Conservation (phyloP, 73 alveolate species). For the Paramecium octaurelia region DNA sequence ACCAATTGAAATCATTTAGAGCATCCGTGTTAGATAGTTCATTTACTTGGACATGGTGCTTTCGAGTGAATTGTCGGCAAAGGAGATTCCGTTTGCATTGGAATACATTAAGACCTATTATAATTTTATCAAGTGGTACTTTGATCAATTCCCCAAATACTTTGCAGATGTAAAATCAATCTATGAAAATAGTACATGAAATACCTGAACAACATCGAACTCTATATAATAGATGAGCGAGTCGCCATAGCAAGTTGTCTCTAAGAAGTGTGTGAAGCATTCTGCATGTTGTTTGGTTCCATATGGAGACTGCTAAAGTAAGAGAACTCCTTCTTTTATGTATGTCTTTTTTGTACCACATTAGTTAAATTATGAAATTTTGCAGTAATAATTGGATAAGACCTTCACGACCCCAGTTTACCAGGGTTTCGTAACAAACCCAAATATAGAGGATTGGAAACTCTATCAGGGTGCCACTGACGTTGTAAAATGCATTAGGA, state of each 20-base stretch:
- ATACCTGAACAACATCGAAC: conserved; percentile 49
- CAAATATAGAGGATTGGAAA: conserved; percentile 43
- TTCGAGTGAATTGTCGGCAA: neutral
- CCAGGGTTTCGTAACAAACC: neutral
- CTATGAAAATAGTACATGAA: neutral
- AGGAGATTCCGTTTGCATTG: conserved; percentile 51
- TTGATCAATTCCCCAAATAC: conserved; percentile 68
- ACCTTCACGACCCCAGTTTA: neutral
- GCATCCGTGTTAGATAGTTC: conserved; percentile 74
- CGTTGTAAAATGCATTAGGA: neutral
- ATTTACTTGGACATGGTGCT: conserved; percentile 75
- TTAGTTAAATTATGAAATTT: conserved; percentile 1
- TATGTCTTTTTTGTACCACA: neutral
- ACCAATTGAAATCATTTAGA: conserved; percentile 65
- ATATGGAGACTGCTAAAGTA: conserved; percentile 61
- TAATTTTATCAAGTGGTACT: conserved; percentile 61
- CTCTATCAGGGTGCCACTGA: neutral
- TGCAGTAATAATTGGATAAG: neutral
- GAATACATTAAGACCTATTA: conserved; percentile 67
- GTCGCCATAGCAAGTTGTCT: conserved; percentile 69
- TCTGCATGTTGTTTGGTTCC: conserved; percentile 66
- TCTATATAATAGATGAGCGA: conserved; percentile 62
- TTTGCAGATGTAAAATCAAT: conserved; percentile 12
- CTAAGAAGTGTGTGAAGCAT: conserved; percentile 58
- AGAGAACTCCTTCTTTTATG: conserved; percentile 50